Base-by-base conservation (phyloP, 306 rosid species). In the Cucurbita moschata region DNA sequence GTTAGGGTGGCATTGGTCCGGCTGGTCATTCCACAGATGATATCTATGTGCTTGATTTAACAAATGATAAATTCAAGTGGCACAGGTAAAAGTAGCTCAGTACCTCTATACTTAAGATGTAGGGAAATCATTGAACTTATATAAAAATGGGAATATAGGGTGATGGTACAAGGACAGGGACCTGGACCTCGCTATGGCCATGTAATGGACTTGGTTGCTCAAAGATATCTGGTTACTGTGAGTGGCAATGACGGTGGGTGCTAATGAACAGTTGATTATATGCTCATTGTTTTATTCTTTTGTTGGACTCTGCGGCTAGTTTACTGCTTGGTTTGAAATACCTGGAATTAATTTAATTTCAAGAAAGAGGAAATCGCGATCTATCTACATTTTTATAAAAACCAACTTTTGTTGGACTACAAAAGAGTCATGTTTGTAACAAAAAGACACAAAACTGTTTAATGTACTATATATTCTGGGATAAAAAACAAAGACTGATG, bases 1-100 rank as follows among this genome's bases (percentile, higher is more conserved):
- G 78, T 30, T 85, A 95, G 99, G 99, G 99, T 49, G 99, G 99
- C 82, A 95, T 95, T 71, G 99, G 99, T 82, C 99, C 99, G n/a
- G 96, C 99, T 8, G 99, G 99, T 68, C 99, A 91, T 78, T 95
- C 97, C 1, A 91, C 97, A 0, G 99, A 95, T 74, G 99, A 95
- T 86, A 85, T 95, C 56, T 89, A 54, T 50, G 99, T 95, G 69
- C 97, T 95, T 43, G 99, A 91, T 84, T 61, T 95, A 84, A 68
- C 93, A 76, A 95, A 95, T 30, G 97, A 95, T 75, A 95, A 89
- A 72, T 95, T 78, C 81, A 95, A 91, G 85, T 95, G 99, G 99
- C 99, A 95, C 79, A 88, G 99, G 99, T 91, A 84, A 81, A 79
- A 62, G 78, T 83, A 73, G 59, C 60, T 77, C 74, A 57, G 62